Base-by-base conservation (phyloP, 116 monocot species). In the Trichopus zeylanicus region DNA sequence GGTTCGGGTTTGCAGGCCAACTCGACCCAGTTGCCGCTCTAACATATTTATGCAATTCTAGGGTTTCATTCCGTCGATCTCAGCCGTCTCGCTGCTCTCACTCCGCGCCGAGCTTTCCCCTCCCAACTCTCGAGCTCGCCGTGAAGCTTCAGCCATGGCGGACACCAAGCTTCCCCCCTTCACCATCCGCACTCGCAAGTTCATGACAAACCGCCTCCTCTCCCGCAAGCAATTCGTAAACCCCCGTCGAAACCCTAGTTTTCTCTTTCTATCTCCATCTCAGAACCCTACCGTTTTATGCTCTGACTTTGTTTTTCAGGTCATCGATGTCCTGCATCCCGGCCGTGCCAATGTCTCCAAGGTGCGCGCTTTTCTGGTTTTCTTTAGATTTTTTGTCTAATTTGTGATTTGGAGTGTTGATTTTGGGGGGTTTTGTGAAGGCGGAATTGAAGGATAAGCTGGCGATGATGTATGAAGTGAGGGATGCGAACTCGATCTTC, bases 181-280 rank as follows among this genome's bases (percentile, higher is more conserved):
- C 6, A 59, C 59, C 35, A 59, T 59, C 21, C 34, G 59, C 6
- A 35, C 59, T 37, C 59, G 57, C 6, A 59, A 59, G 38, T 59
- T 59, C 21, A 59, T 59, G 59, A 59, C 59, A 19, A 59, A 35
- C 33, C 59, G 59, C 13, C 59, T 59, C 11, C 59, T 35, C 23
- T 38, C 59, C 34, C 59, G 59, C 23, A 59, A 59, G 24, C 34
- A 59, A 37, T 59, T 59, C 21, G 59, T 59, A 37, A 59, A 10
- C 24, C 38, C 37, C 2, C 27, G 33, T 7, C 8, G 9, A 32
- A 39, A 4, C 52, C 22, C 3, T 22, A 6, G 20, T 53, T 53
- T 51, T 51, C 11, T 51, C 22, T 53, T 26, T 13, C 24, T 11
- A 13, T 22, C 21, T 53, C 20, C 21, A 52, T 53, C 52, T 53